Evolutionary conservation across 75 land plant species (phyloP).

Genomic region (Picea glauca): DNA sequence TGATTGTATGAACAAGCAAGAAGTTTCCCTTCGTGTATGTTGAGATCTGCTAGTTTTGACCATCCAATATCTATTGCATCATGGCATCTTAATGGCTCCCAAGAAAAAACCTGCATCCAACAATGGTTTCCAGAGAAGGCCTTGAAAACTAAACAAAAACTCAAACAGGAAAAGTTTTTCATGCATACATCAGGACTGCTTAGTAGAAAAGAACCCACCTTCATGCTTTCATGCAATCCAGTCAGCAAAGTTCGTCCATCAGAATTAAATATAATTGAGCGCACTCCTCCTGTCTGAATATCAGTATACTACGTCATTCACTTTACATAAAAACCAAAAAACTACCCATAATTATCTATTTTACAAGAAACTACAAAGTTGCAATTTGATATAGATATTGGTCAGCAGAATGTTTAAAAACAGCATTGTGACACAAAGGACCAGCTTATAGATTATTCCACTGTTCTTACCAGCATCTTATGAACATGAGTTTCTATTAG

Average conservation of each 20-base stretch:
- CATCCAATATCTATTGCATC: slow-evolving; percentile 89
- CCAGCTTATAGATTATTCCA: too few relatives aligned
- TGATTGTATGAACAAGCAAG: slow-evolving; percentile 90
- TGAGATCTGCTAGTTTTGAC: slow-evolving; percentile 82
- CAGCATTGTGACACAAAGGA: background rate
- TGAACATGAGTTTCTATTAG: too few relatives aligned
- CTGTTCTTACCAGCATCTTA: too few relatives aligned
- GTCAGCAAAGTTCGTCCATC: slow-evolving; percentile 87
- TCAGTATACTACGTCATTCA: background rate
- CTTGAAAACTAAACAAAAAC: background rate
- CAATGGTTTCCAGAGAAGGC: background rate
- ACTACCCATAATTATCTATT: too few relatives aligned
- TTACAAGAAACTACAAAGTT: background rate
- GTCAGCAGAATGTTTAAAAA: background rate
- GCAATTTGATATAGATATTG: background rate
- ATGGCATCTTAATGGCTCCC: slow-evolving; percentile 92
- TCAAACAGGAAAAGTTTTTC: background rate
- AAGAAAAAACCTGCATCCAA: slow-evolving; percentile 75
- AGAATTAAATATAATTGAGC: slow-evolving; percentile 81
- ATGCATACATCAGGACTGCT: background rate
- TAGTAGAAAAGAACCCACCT: slow-evolving; percentile 31
- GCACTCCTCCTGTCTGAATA: slow-evolving; percentile 67
- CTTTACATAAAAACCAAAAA: background rate
- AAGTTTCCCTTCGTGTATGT: slow-evolving; percentile 88
- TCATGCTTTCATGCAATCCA: slow-evolving; percentile 79